These are phyloP conservation scores for Globisporangium solare DNA, from an alignment of 352 stramenopile genomes.

Conservation along the genomic window DNA sequence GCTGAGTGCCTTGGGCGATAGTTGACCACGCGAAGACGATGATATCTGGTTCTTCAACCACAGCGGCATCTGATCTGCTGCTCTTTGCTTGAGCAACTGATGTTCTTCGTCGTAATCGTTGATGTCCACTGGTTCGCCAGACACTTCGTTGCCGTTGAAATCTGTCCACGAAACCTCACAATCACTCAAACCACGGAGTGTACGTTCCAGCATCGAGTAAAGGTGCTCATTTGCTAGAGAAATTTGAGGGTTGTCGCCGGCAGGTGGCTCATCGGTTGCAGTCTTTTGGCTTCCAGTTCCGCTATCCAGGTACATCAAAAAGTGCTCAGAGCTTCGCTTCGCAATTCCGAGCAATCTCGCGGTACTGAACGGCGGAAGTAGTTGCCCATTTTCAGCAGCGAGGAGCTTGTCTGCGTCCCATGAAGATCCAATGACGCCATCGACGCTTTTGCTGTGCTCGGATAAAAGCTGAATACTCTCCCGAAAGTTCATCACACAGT, in stretches of 20 bases:
- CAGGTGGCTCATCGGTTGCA: not conserved
- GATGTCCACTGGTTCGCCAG: conserved; percentile 6
- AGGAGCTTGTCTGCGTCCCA: conserved; percentile 41
- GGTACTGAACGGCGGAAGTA: conserved; percentile 85
- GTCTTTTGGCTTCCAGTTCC: conserved; percentile 10
- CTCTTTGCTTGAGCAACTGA: conserved; percentile 35
- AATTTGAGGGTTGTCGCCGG: conserved; percentile 12
- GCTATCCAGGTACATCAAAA: conserved; percentile 82
- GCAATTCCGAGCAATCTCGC: conserved; percentile 63
- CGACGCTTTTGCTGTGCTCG: conserved; percentile 28
- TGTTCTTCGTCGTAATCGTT: conserved; percentile 27
- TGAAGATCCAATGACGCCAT: conserved; percentile 47
- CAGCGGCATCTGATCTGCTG: conserved; percentile 58
- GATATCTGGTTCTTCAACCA: conserved; percentile 60
- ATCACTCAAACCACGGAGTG: conserved; percentile 69
- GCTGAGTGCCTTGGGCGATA: conserved; percentile 35
- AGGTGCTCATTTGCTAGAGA: conserved; percentile 75
- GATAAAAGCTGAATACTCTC: conserved; percentile 38
- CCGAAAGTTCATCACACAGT: conserved; percentile 58
- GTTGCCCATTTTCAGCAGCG: conserved; percentile 37
- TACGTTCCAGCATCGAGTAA: conserved; percentile 85
- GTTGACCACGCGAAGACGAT: conserved; percentile 36
- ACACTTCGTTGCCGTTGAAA: conserved; percentile 41
- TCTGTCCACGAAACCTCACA: conserved; percentile 86
- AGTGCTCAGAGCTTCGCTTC: conserved; percentile 69